These are phyloP conservation scores for Neurospora terricola DNA, from an alignment of 495 filamentous ascomycete genomes.

Conservation along the genomic window DNA sequence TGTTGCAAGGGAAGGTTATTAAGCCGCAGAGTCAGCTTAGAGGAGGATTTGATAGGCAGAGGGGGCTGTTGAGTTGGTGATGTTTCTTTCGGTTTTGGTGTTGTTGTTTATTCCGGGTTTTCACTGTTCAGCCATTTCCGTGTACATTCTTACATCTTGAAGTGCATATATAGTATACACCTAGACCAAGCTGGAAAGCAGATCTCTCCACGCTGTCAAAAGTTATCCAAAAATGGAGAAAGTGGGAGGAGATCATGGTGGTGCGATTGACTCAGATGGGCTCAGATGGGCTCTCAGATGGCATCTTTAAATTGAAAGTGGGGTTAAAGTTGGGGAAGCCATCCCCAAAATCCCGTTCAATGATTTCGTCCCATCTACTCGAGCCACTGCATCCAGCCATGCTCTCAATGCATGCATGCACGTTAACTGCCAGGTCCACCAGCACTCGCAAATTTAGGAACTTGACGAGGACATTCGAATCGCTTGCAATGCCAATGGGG, in stretches of 20 bases:
- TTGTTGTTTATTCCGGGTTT: not conserved
- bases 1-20: slow-evolving; percentile 87
- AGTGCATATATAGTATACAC: not conserved
- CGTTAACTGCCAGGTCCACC: not conserved
- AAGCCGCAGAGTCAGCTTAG: slow-evolving; percentile 75
- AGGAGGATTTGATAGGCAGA: slow-evolving; percentile 80
- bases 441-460: not conserved
- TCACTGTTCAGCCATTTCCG: not conserved
- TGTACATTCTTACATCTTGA: not conserved
- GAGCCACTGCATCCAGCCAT: not conserved
- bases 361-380: not conserved
- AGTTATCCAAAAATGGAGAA: not conserved
- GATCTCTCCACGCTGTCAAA: not conserved
- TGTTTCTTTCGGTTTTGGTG: not conserved
- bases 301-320: not conserved
- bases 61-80: slow-evolving; percentile 79
- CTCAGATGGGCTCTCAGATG: not conserved
- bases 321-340: not conserved
- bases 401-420: not conserved
- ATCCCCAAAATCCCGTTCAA: not conserved
- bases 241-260: not conserved
- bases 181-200: not conserved
- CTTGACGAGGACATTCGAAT: not conserved
- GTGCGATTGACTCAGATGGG: not conserved
- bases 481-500: not conserved